Evolutionary conservation across 1,139 yeast species (phyloP).

Genomic region (Hyphopichia fennica): DNA sequence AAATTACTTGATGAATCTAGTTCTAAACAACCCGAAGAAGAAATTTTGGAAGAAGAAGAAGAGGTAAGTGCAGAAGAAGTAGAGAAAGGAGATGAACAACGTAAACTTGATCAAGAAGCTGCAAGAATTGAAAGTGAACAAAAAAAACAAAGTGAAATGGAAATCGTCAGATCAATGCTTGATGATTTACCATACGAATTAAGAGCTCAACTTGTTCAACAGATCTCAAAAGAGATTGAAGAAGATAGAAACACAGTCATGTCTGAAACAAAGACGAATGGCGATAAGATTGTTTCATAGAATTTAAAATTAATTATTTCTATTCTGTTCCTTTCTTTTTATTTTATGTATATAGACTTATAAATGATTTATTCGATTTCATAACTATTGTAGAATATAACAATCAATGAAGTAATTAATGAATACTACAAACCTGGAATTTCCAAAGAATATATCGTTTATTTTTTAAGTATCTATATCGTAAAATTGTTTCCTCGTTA

Average conservation of each 20-base stretch:
- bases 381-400: too few species aligned
- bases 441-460: neutral
- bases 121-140: constrained; percentile 23
- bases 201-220: constrained; percentile 30
- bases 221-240: constrained; percentile 26
- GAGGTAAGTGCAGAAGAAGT: neutral
- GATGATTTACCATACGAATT: constrained; percentile 40
- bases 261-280: neutral
- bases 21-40: constrained; percentile 20
- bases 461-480: neutral
- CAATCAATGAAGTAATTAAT: too few species aligned
- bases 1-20: constrained; percentile 43
- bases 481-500: neutral
- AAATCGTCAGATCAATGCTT: constrained; percentile 31
- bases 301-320: too few species aligned
- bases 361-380: constrained; percentile 1
- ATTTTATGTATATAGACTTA: constrained; percentile 1
- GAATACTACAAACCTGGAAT: neutral
- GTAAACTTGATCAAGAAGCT: constrained; percentile 25
- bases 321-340: too few species aligned
- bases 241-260: constrained; percentile 11
- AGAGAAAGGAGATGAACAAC: constrained; percentile 4
- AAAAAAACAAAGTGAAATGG: constrained; percentile 22
- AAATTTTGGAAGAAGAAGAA: constrained; percentile 19
- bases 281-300: neutral